Evolutionary conservation across 2,329 filamentous ascomycete species (phyloP).

Genomic region (Knufia petricola): DNA sequence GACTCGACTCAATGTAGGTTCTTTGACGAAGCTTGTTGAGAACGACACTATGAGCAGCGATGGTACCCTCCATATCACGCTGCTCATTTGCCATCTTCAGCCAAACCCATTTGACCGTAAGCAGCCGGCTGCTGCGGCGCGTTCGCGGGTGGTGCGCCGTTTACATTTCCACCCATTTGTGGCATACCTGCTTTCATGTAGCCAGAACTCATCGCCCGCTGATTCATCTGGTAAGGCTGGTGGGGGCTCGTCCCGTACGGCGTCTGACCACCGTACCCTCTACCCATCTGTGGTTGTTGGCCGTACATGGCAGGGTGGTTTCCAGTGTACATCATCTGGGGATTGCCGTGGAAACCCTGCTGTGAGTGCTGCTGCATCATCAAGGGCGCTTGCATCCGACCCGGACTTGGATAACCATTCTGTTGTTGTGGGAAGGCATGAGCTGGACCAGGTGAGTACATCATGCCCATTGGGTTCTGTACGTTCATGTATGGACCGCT

Average conservation of each 20-base stretch:
- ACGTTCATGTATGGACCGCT: constrained; percentile 61
- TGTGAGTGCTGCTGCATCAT: constrained; percentile 94
- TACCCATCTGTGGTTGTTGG: constrained; percentile 61
- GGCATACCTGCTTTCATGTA: constrained; percentile 42
- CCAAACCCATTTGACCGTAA: constrained; percentile 16
- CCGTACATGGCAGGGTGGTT: constrained; percentile 58
- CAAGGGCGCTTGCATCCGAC: constrained; percentile 66
- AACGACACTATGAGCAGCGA: neutral
- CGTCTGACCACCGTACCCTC: constrained; percentile 48
- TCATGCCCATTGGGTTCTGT: constrained; percentile 63
- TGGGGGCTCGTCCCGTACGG: constrained; percentile 59
- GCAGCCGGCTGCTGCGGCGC: constrained; percentile 19
- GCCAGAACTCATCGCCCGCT: constrained; percentile 47
- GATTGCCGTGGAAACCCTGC: constrained; percentile 69
- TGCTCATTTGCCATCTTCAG: constrained; percentile 19
- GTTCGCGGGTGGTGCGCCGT: constrained; percentile 18
- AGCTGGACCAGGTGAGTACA: constrained; percentile 70
- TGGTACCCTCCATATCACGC: neutral
- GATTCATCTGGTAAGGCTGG: constrained; percentile 51
- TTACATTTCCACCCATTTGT: constrained; percentile 26
- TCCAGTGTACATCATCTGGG: constrained; percentile 39
- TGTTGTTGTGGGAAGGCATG: constrained; percentile 53
- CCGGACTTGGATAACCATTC: constrained; percentile 74
- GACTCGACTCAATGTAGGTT: too few species aligned
- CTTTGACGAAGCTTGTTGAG: neutral